Conservation (phyloP, 495 filamentous ascomycete genomes). For the Penicillium maclennaniae region DNA sequence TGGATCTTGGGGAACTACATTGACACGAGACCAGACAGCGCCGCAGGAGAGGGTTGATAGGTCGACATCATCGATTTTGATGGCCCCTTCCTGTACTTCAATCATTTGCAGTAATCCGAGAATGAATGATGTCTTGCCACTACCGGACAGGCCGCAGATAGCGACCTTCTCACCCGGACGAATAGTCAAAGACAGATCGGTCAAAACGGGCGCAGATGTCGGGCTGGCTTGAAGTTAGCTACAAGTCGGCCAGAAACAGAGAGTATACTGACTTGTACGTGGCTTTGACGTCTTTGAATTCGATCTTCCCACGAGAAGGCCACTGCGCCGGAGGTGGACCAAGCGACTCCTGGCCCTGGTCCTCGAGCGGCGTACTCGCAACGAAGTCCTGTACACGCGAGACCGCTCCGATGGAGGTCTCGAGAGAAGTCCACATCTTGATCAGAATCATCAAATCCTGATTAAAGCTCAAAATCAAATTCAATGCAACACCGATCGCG, state of each 20-base stretch:
- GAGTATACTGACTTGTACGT: slow-evolving; percentile 7
- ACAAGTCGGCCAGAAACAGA: no score
- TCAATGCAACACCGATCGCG: slow-evolving; percentile 20
- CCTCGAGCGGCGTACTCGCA: slow-evolving; percentile 11
- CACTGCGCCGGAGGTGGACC: neutral
- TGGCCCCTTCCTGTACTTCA: slow-evolving; percentile 27
- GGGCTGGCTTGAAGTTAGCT: slow-evolving; percentile 6
- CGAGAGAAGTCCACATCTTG: slow-evolving; percentile 17
- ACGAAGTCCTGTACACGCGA: slow-evolving; percentile 19
- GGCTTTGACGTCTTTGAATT: slow-evolving; percentile 5
- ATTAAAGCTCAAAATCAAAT: slow-evolving; percentile 19
- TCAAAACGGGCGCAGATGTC: slow-evolving; percentile 5
- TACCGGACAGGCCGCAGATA: slow-evolving; percentile 34
- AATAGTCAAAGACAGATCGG: slow-evolving; percentile 23
- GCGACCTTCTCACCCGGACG: slow-evolving; percentile 27
- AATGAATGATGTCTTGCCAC: slow-evolving; percentile 42
- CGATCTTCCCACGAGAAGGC: slow-evolving; percentile 2
- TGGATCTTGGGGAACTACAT: slow-evolving; percentile 49
- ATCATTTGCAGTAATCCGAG: slow-evolving; percentile 43
- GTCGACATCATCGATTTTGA: slow-evolving; percentile 40
- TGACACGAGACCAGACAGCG: slow-evolving; percentile 30
- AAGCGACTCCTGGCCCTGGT: neutral
- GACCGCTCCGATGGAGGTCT: slow-evolving; percentile 27
- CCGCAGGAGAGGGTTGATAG: slow-evolving; percentile 31
- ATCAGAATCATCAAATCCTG: slow-evolving; percentile 6